phyloP scores from a whole-genome alignment of 2,329 filamentous ascomycete genomes.

The Beauveria asiatica region DNA sequence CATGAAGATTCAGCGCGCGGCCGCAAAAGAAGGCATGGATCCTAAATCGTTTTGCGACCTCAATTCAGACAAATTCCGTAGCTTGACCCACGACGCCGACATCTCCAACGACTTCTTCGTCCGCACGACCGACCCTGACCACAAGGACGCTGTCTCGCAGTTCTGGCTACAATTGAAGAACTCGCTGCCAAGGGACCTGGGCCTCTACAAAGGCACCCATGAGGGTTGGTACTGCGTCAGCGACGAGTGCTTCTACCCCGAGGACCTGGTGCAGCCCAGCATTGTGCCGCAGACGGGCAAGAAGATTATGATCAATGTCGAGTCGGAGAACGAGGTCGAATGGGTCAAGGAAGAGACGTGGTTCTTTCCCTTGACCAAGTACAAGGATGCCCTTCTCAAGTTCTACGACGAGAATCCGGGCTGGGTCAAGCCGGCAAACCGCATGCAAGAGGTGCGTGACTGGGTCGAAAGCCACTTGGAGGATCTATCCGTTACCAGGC shows the following conservation, averaged over 20 bases:
- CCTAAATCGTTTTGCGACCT: constrained; percentile 84
- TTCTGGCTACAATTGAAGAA: constrained; percentile 74
- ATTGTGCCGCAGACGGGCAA: constrained; percentile 73
- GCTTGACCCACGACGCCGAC: constrained; percentile 60
- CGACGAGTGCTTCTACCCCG: constrained; percentile 93
- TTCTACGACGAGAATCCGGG: constrained; percentile 71
- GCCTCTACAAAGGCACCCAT: constrained; percentile 79
- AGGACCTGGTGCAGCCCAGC: constrained; percentile 61
- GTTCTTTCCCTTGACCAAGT: constrained; percentile 82
- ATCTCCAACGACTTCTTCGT: constrained; percentile 82
- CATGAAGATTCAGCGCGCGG: constrained; percentile 91
- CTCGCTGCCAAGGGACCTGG: constrained; percentile 47
- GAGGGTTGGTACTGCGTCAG: constrained; percentile 95
- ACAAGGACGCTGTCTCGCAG: constrained; percentile 76
- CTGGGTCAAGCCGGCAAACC: constrained; percentile 64
- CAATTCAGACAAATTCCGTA: constrained; percentile 70
- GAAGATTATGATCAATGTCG: constrained; percentile 72
- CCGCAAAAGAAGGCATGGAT: constrained; percentile 57
- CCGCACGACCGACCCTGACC: constrained; percentile 76
- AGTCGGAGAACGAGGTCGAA: constrained; percentile 88
- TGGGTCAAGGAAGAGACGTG: constrained; percentile 93
- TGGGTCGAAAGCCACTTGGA: constrained; percentile 71
- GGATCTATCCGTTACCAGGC: constrained; percentile 85
- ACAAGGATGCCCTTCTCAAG: constrained; percentile 67
- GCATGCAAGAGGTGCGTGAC: constrained; percentile 70